Evolutionary conservation across 257 asterid genomes (phyloP), one percentile per base, ranked within the genome.

Genomic region (Solanum medicagineum): DNA sequence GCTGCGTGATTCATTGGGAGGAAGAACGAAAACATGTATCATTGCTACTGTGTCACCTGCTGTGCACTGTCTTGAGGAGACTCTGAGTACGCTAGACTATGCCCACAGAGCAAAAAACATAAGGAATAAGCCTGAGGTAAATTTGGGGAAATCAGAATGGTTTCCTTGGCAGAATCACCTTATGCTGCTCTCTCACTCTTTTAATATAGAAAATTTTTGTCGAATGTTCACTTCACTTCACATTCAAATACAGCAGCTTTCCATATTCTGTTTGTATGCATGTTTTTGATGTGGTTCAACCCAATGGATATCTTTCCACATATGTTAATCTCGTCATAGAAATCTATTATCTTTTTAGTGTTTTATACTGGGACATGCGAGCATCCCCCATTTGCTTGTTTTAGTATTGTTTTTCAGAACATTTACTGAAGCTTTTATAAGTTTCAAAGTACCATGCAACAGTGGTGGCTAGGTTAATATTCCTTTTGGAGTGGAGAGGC

Each of bases 41-140:
- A 95, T 95, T 80, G 98, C 98, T 69, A 95, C 98, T 13, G 96
- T 95, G 59, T 94, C 98, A 89, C 98, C 98, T 26, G 97, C 98
- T 84, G 97, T 95, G 84, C 98, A 94, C 89, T 93, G 98, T 89
- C 93, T 95, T 79, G 98, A 95, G 93, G 98, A 95, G 91, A 95
- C 98, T 63, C 91, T 95, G 84, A 95, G 98, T 89, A 95, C 98
- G 14, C 85, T 95, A 84, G 98, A 95, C 87, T 95, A 95, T 85
- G 98, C 98, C 10, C 95, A 92, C 87, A 90, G 98, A 89, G 98
- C 98, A 22, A 95, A 95, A 86, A 90, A 95, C 85, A 95, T 95
- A 89, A 94, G 69, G 94, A 95, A 95, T 92, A 95, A 95, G 88
- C 98, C 98, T 8, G 98, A 95, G 98, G 98, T 84, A 79, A 53